Percentiles rank a stretch among this genome's conserved stretches.
These are phyloP conservation scores for Priceomyces medius DNA, from an alignment of 805 yeast genomes.

Conservation along the genomic window DNA sequence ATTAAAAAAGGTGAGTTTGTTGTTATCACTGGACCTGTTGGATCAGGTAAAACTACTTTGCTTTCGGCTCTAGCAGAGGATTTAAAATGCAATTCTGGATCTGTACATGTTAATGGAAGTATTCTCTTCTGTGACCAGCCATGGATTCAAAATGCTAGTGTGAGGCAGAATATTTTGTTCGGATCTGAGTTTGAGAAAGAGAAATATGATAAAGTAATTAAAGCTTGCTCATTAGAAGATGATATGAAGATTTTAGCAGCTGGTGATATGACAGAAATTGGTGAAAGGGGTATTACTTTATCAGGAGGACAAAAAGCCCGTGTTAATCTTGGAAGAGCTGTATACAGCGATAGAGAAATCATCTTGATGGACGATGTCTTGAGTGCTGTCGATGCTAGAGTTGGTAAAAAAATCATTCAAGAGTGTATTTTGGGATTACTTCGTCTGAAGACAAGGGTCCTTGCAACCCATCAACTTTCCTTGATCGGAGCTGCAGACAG, in stretches of 20 bases:
- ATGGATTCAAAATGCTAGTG: constrained; percentile 81
- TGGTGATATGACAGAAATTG: constrained; percentile 75
- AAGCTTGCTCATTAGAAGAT: constrained; percentile 61
- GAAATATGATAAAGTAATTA: constrained; percentile 52
- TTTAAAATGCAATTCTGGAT: constrained; percentile 57
- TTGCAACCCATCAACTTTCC: constrained; percentile 82
- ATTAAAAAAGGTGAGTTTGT: constrained; percentile 66
- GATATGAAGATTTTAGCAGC: constrained; percentile 67
- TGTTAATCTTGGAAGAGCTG: constrained; percentile 72
- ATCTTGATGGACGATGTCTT: constrained; percentile 72
- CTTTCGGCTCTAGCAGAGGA: constrained; percentile 67
- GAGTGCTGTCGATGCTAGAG: constrained; percentile 82
- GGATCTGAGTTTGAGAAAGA: constrained; percentile 53
- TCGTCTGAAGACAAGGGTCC: constrained; percentile 56
- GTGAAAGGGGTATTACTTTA: constrained; percentile 78
- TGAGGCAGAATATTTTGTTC: constrained; percentile 68
- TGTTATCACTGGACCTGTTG: constrained; percentile 75
- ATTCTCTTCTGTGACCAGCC: constrained; percentile 59
- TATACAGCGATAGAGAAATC: constrained; percentile 65
- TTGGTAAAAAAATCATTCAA: constrained; percentile 72
- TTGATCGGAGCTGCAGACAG: constrained; percentile 66
- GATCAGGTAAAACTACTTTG: constrained; percentile 76
- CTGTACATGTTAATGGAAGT: constrained; percentile 50
- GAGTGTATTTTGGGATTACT: constrained; percentile 63
- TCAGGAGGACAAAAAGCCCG: constrained; percentile 91